Percentiles rank a stretch among this genome's conserved stretches.
phyloP scores from a whole-genome alignment of 164 flowering plant species.

The Magnolia sinica region DNA sequence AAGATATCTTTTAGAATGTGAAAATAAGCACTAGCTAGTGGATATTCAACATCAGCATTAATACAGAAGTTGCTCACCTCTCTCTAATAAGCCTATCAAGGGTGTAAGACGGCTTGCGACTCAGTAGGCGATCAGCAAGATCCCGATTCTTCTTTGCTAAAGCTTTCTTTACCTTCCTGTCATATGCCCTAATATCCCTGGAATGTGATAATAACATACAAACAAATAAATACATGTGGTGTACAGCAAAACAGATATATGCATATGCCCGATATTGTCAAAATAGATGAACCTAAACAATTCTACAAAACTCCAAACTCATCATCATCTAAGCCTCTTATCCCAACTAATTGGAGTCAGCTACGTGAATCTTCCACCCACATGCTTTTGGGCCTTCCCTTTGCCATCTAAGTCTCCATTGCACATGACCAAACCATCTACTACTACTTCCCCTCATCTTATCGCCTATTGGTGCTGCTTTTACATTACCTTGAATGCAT shows the following conservation, averaged over 20 bases:
- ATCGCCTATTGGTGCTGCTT: too few species aligned
- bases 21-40: neutral
- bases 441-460: too few species aligned
- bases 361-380: too few species aligned
- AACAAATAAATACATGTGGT: neutral
- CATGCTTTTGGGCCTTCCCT: too few species aligned
- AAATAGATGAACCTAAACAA: neutral
- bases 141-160: slow-evolving; percentile 62
- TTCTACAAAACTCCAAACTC: neutral
- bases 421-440: too few species aligned
- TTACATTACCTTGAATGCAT: too few species aligned
- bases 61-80: slow-evolving; percentile 42
- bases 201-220: neutral
- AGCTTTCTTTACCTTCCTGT: slow-evolving; percentile 73
- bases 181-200: slow-evolving; percentile 58
- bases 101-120: slow-evolving; percentile 48
- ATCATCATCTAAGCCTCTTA: too few species aligned
- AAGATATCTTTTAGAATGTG: slow-evolving; percentile 2
- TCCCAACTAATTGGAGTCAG: too few species aligned
- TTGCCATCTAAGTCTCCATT: too few species aligned
- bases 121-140: slow-evolving; percentile 44
- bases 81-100: slow-evolving; percentile 64
- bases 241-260: neutral
- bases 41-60: neutral
- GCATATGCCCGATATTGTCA: neutral